Evolutionary conservation across 148 eudicot genomes (phyloP).

Genomic region (Amaranthus hypochondriacus): DNA sequence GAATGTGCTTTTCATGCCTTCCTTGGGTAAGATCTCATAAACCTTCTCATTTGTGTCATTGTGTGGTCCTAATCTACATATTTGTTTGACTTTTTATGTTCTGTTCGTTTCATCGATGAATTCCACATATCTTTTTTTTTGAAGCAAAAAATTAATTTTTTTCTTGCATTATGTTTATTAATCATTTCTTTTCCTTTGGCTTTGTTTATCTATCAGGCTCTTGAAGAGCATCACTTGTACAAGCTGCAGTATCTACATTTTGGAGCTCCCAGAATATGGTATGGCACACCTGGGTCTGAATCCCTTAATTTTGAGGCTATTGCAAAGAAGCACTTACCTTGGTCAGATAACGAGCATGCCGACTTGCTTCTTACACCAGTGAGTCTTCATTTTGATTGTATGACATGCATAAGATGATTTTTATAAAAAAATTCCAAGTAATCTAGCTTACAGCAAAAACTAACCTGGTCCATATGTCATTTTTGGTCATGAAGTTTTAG

Average conservation of each 20-base stretch:
- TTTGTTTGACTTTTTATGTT: background rate
- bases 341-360: constrained; percentile 30
- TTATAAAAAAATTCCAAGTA: background rate
- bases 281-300: constrained; percentile 49
- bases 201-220: constrained; percentile 37
- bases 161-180: background rate
- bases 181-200: background rate
- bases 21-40: constrained; percentile 67
- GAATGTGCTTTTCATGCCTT: constrained; percentile 84
- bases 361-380: constrained; percentile 42
- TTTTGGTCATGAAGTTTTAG: no score
- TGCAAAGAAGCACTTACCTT: constrained; percentile 43
- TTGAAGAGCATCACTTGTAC: constrained; percentile 65
- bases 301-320: constrained; percentile 46
- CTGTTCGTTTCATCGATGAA: background rate
- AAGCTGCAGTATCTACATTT: constrained; percentile 54
- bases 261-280: constrained; percentile 78
- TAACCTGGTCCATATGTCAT: no score
- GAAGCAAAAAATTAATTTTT: background rate
- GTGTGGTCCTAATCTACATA: background rate
- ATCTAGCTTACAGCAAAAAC: background rate
- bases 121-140: background rate
- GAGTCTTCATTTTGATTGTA: constrained; percentile 21
- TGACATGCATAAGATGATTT: background rate
- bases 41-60: background rate